These are phyloP conservation scores for Botryosphaeria dothidea DNA, from an alignment of 2,329 filamentous ascomycete species.

Conservation along the genomic window DNA sequence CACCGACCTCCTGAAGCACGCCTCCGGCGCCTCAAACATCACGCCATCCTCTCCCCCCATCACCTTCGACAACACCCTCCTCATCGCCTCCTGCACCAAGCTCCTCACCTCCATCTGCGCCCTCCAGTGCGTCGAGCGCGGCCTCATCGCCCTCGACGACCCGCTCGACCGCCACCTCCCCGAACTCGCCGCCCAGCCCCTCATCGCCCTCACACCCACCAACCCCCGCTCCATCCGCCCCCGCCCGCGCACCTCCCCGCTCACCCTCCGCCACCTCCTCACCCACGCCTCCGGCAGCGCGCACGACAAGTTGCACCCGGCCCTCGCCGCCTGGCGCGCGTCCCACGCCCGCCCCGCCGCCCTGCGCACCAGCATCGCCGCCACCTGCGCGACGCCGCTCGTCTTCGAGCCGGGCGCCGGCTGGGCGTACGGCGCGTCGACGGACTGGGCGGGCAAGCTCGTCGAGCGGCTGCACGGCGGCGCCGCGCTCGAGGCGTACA, in stretches of 20 bases:
- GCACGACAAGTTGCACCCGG: slow-evolving; percentile 46
- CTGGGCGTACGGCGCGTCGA: slow-evolving; percentile 51
- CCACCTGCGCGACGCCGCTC: slow-evolving; percentile 37
- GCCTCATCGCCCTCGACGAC: slow-evolving; percentile 32
- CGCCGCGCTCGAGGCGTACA: slow-evolving; percentile 27
- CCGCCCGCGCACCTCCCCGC: slow-evolving; percentile 24
- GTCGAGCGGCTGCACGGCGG: slow-evolving; percentile 45
- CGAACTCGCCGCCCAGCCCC: slow-evolving; percentile 26
- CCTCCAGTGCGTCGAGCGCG: slow-evolving; percentile 38
- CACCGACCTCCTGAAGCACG: neutral
- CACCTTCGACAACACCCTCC: neutral
- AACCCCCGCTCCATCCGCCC: neutral
- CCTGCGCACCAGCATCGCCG: slow-evolving; percentile 19
- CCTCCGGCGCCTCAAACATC: neutral
- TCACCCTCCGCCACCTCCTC: slow-evolving; percentile 44
- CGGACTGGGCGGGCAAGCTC: slow-evolving; percentile 52
- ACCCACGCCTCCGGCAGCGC: slow-evolving; percentile 53
- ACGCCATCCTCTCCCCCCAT: neutral
- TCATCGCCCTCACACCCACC: neutral
- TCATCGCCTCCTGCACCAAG: slow-evolving; percentile 39
- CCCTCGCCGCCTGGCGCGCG: slow-evolving; percentile 44
- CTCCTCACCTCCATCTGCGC: slow-evolving; percentile 37
- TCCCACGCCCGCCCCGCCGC: slow-evolving; percentile 29
- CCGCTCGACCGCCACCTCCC: slow-evolving; percentile 21
- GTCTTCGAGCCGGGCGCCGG: slow-evolving; percentile 41